These are phyloP conservation scores for Cordyceps militaris DNA, from an alignment of 2,329 filamentous ascomycete genomes.

Conservation along the genomic window DNA sequence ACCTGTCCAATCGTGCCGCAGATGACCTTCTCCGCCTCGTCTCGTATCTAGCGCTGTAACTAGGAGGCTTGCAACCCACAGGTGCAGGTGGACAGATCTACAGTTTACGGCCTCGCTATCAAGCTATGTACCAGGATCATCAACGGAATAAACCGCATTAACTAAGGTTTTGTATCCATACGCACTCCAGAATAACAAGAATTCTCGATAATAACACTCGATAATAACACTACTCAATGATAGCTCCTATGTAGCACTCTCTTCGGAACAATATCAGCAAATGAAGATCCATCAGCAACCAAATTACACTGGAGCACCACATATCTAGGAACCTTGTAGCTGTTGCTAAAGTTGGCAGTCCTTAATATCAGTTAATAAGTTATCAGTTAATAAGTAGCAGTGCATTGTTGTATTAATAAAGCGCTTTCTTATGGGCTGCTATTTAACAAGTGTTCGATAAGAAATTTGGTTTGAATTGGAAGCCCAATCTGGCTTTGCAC, in stretches of 20 bases:
- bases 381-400: background rate
- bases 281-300: constrained; percentile 2
- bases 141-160: background rate
- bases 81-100: constrained; percentile 7
- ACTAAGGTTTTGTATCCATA: background rate
- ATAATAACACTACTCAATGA: background rate
- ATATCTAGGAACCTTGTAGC: background rate
- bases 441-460: background rate
- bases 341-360: background rate
- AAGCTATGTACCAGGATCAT: background rate
- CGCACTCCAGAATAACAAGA: background rate
- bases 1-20: background rate
- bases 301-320: constrained; percentile 1
- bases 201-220: too few relatives aligned
- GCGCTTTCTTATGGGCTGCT: too few relatives aligned
- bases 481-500: background rate
- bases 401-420: background rate
- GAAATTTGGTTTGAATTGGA: too few relatives aligned
- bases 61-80: background rate
- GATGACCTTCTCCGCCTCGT: background rate
- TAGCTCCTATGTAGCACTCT: background rate
- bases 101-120: background rate
- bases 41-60: background rate
- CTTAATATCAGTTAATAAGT: too few relatives aligned
- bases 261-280: background rate